Evolutionary conservation across 371 early-diverging fungal species (phyloP), one percentile per base, ranked within the genome.

Genomic region (Cokeromyces recurvatus): DNA sequence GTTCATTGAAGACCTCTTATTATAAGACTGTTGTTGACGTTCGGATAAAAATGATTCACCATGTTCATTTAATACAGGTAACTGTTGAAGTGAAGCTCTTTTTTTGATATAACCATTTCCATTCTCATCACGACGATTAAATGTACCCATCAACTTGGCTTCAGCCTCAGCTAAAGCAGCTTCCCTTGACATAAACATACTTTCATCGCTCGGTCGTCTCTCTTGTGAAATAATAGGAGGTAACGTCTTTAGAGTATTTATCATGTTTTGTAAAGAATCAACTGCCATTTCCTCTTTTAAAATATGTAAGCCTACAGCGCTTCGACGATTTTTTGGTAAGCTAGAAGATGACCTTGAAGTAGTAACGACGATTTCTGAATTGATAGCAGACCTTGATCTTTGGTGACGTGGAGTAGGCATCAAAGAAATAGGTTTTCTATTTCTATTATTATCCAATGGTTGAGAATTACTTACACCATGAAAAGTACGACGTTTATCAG

Each of bases 211-310:
- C 7, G 51, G 36, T 31, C 47, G 38, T 42, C 38, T 42, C 11
- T 59, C 53, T 8, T 44, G 49, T 16, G 58, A 38, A 2, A 51
- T 53, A 32, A 59, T 57, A 19, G 78, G 70, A 19, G 81, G 79
- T 20, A 81, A 46, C 14, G 65, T 62, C 43, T 76, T 77, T 32
- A 81, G 43, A 12, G 70, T 74, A 23, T 71, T 74, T 52, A 81
- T 78, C 59, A 81, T 76, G 31, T 74, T 62, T 25, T 81, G 74
- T 14, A 81, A 53, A 2, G 71, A 72, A 29, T 76, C 68, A 3
- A 75, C 63, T 12, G 50, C 48, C 46, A 63, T 53, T 57, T 51
- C 67, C 56, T 53, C 57, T 40, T 34, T 58, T 3, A 58, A 23
- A 5, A 53, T 58, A 29, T 58, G 52, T 25, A 60, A 36, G 9